phyloP scores from a whole-genome alignment of 164 flowering plant species.

The Vitis amurensis region DNA sequence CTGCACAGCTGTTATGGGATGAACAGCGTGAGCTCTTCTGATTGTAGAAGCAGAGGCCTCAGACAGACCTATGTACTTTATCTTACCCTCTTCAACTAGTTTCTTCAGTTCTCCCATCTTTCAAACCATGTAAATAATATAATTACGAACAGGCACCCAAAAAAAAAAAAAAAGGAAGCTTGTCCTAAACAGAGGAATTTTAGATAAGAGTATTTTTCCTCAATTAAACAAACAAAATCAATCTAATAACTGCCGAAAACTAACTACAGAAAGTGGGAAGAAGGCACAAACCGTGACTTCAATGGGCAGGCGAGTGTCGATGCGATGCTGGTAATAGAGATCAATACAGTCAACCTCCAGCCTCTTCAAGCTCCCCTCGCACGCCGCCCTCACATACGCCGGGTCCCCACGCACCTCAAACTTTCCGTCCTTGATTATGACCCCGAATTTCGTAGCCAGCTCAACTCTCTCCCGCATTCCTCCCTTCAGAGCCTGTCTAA shows the following conservation, averaged over 20 bases:
- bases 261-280: no score
- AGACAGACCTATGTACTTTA: slow-evolving; percentile 57
- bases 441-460: slow-evolving; percentile 33
- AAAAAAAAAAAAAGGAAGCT: no score
- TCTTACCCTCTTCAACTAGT: slow-evolving; percentile 56
- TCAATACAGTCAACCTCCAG: no score
- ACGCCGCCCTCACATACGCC: slow-evolving; percentile 24
- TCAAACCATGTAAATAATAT: no score
- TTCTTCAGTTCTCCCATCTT: slow-evolving; percentile 58
- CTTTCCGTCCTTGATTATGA: slow-evolving; percentile 9
- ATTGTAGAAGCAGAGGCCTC: slow-evolving; percentile 64
- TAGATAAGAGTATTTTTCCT: no score
- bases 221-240: no score
- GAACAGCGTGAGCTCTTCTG: slow-evolving; percentile 63
- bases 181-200: no score
- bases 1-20: slow-evolving; percentile 67
- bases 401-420: slow-evolving; percentile 23
- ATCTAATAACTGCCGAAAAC: no score
- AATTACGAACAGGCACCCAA: no score
- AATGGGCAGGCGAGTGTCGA: no score
- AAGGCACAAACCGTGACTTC: slow-evolving; percentile 11
- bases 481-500: slow-evolving; percentile 17
- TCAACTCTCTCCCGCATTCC: slow-evolving; percentile 22
- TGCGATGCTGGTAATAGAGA: no score
- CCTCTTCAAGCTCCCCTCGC: slow-evolving; percentile 16